phyloP scores from a whole-genome alignment of 169 alveolate species.

The Theileria equi region DNA sequence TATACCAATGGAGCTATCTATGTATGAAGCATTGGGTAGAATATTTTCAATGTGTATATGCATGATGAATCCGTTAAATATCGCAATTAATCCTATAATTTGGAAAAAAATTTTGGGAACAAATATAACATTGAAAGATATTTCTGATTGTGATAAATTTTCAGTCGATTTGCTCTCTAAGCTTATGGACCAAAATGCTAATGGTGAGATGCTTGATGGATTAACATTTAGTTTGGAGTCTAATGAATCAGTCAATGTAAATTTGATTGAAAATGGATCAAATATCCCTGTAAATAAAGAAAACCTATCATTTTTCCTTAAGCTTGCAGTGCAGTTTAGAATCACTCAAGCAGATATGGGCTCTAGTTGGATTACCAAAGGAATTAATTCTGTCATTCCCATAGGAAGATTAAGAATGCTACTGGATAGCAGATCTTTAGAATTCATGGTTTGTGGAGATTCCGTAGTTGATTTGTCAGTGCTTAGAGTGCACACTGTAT shows the following conservation, averaged over 20 bases:
- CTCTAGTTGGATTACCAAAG: conserved; percentile 75
- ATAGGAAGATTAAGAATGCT: conserved; percentile 85
- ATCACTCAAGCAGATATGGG: conserved; percentile 79
- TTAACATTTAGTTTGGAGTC: conserved; percentile 43
- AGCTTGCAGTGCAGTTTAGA: conserved; percentile 78
- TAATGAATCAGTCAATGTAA: conserved; percentile 32
- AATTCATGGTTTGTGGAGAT: conserved; percentile 88
- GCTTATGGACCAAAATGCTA: conserved; percentile 6
- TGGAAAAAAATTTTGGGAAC: conserved; percentile 83
- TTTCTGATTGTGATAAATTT: conserved; percentile 56
- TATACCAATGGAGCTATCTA: conserved; percentile 67
- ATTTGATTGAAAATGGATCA: conserved; percentile 68
- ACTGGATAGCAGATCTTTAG: conserved; percentile 76
- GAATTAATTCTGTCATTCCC: conserved; percentile 85
- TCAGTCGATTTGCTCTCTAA: conserved; percentile 31
- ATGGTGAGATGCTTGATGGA: conserved; percentile 19
- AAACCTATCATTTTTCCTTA: conserved; percentile 76
- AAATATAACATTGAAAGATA: conserved; percentile 42
- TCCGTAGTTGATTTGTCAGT: conserved; percentile 80
- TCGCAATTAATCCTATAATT: conserved; percentile 82
- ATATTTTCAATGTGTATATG: conserved; percentile 86
- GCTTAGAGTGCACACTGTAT: conserved; percentile 83
- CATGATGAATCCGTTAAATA: conserved; percentile 81
- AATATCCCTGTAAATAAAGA: conserved; percentile 72
- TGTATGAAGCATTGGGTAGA: conserved; percentile 89